Base-by-base conservation (phyloP, 1,284 basidiomycete species). In the Moesziomyces globuligerus region DNA sequence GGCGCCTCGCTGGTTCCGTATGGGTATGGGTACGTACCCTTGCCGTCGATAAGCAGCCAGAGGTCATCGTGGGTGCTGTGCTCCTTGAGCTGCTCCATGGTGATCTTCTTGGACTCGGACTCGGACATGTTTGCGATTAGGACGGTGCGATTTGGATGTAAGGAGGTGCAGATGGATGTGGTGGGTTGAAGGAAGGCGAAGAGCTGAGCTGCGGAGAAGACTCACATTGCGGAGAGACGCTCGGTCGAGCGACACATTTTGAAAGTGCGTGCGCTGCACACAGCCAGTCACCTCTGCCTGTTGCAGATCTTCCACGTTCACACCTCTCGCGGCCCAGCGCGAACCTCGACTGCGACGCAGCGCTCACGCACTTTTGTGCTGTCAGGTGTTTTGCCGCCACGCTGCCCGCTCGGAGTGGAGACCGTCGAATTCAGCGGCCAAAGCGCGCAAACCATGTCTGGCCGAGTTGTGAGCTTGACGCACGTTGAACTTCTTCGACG, bases 21-120 rank as follows among this genome's bases (percentile, higher is more conserved):
- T n/a, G n/a, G n/a, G n/a, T n/a, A n/a, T n/a, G n/a, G n/a, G n/a
- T 24, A 69, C 72, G 36, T 54, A 80, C 78, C 78, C 57, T 81
- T 77, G 55, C 76, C 78, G 41, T 80, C 70, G 51, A 81, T 76
- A 59, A 81, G 68, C 48, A 81, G 74, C 80, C 80, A 81, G 48
- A 81, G 80, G 52, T 79, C 72, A 3, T 78, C 71, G 48, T 78
- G 67, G 34, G 58, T 52, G 53, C 61, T 71, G 78, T 81, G 80
- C 67, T 80, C 23, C 51, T 58, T 62, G 50, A 81, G 67, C 73
- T 81, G 55, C 41, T 75, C 77, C 67, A 78, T 76, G 50, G 78
- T 79, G 67, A 81, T 75, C 57, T 62, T 69, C 68, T 78, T 76
- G 41, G 50, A 40, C 45, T 70, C 58, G n/a, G 39, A 45, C 43